phyloP scores from a whole-genome alignment of 2,329 filamentous ascomycete genomes.

The Aspergillus candidus region DNA sequence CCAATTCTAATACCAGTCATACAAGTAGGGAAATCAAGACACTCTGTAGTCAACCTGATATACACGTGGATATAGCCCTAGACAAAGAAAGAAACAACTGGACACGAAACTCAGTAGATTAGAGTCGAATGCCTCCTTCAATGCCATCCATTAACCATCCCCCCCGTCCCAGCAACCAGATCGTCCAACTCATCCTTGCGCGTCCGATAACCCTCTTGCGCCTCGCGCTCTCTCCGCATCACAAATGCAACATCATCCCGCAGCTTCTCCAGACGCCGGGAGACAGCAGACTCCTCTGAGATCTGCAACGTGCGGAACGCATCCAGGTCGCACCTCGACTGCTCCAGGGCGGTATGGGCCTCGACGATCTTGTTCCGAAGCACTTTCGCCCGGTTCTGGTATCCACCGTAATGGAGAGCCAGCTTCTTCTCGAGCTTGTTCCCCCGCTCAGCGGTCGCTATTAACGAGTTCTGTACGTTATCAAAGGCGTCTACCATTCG shows the following conservation, averaged over 20 bases:
- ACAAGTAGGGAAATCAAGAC: too few species aligned
- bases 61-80: too few species aligned
- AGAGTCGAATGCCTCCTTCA: conserved; percentile 11
- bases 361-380: conserved; percentile 73
- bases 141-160: conserved; percentile 36
- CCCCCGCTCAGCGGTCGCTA: conserved; percentile 67
- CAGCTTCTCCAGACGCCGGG: conserved; percentile 64
- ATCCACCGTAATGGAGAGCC: conserved; percentile 78
- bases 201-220: conserved; percentile 75
- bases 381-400: conserved; percentile 76
- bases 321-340: conserved; percentile 64
- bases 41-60: too few species aligned
- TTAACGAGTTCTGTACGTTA: conserved; percentile 65
- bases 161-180: conserved; percentile 39
- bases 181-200: conserved; percentile 70
- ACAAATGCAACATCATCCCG: conserved; percentile 80
- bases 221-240: conserved; percentile 76
- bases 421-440: conserved; percentile 93
- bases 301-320: conserved; percentile 70
- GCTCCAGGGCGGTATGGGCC: conserved; percentile 66
- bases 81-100: too few species aligned
- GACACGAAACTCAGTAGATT: conserved; percentile 3
- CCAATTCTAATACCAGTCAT: too few species aligned
- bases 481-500: conserved; percentile 68
- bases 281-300: conserved; percentile 71